These are phyloP conservation scores for Acacia confusa DNA, from an alignment of 306 rosid genomes.

Conservation along the genomic window DNA sequence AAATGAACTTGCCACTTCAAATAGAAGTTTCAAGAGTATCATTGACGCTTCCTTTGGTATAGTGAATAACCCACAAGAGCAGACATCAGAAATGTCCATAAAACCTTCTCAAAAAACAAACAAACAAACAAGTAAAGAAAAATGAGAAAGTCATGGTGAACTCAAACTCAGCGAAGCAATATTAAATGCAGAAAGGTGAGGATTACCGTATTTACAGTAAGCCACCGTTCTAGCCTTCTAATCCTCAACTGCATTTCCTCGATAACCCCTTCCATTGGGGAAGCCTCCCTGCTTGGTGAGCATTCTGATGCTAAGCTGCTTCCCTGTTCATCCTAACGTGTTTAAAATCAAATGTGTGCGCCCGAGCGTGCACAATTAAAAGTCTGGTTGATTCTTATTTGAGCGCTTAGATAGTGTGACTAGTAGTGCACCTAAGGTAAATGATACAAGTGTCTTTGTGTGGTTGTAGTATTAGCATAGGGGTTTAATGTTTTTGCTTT, in stretches of 20 bases:
- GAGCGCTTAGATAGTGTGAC: background rate
- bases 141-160: background rate
- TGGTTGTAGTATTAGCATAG: background rate
- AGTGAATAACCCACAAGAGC: slow-evolving; percentile 95
- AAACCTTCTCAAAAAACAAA: slow-evolving; percentile 55
- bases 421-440: background rate
- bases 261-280: slow-evolving; percentile 70
- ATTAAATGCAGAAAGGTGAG: background rate
- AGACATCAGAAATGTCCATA: slow-evolving; percentile 96
- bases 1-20: slow-evolving; percentile 11
- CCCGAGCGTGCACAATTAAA: background rate
- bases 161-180: background rate
- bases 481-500: too few relatives aligned
- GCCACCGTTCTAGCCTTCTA: slow-evolving; percentile 93
- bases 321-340: slow-evolving; percentile 58
- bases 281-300: slow-evolving; percentile 63
- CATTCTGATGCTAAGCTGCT: slow-evolving; percentile 81
- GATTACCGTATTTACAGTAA: slow-evolving; percentile 83
- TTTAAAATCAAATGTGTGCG: background rate
- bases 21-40: slow-evolving; percentile 28
- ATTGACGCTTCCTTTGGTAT: slow-evolving; percentile 81
- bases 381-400: background rate
- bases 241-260: slow-evolving; percentile 98
- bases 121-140: slow-evolving; percentile 6
- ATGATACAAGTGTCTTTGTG: background rate